Conservation (phyloP, 495 filamentous ascomycete species). For the Penicillium alfredii region DNA sequence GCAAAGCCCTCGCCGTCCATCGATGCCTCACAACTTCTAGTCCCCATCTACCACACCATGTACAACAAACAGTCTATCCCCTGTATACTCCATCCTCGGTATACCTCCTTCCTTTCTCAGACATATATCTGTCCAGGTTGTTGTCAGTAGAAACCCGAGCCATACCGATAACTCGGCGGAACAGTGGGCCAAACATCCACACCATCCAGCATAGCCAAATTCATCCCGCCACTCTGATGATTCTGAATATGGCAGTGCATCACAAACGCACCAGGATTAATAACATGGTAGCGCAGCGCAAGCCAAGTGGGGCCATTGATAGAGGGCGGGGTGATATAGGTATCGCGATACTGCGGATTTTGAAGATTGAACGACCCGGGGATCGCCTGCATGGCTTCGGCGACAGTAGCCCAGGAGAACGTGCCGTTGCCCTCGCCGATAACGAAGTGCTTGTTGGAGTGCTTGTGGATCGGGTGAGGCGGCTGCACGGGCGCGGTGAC, state of each 20-base stretch:
- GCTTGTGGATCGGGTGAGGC: constrained; percentile 57
- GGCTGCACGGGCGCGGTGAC: constrained; percentile 28
- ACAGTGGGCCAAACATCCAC: constrained; percentile 49
- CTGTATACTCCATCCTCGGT: no score
- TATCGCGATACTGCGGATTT: constrained; percentile 48
- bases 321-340: constrained; percentile 34
- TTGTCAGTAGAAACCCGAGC: constrained; percentile 19
- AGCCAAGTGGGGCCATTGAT: constrained; percentile 40
- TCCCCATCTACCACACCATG: no score
- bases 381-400: constrained; percentile 41
- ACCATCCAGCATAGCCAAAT: constrained; percentile 50
- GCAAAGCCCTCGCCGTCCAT: no score
- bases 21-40: no score
- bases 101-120: no score
- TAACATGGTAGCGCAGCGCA: constrained; percentile 51
- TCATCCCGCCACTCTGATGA: constrained; percentile 54
- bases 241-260: constrained; percentile 58
- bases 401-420: constrained; percentile 47
- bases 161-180: constrained; percentile 22
- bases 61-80: no score
- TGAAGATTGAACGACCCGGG: constrained; percentile 50
- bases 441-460: constrained; percentile 53
- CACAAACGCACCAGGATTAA: constrained; percentile 53
- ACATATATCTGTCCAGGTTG: no score
- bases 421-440: constrained; percentile 46